Conservation (phyloP, 495 filamentous ascomycete genomes). For the Xylaria palmicola region DNA sequence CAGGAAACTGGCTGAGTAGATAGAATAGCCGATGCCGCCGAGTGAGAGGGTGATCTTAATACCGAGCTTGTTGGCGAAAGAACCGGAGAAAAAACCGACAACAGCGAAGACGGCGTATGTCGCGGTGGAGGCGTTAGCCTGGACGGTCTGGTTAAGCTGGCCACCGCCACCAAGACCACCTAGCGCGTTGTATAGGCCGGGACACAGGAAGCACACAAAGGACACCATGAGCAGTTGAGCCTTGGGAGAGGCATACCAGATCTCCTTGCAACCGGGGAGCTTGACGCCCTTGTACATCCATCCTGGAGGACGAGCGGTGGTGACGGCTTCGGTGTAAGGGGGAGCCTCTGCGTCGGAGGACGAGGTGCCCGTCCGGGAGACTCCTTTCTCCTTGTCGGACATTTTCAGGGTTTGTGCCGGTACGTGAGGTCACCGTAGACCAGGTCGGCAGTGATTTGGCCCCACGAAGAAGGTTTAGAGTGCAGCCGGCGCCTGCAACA, state of each 20-base stretch:
- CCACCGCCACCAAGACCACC: constrained; percentile 75
- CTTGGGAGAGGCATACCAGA: constrained; percentile 76
- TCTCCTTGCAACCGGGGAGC: constrained; percentile 41
- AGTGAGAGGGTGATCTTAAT: constrained; percentile 70
- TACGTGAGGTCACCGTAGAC: background rate
- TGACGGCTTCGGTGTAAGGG: constrained; percentile 13
- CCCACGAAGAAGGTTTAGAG: background rate
- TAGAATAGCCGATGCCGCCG: constrained; percentile 82
- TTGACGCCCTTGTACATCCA: constrained; percentile 72
- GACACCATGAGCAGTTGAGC: constrained; percentile 73
- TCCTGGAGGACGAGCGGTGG: constrained; percentile 35
- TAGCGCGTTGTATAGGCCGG: constrained; percentile 82
- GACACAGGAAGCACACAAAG: constrained; percentile 87
- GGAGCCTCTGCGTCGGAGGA: background rate
- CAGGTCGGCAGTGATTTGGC: background rate
- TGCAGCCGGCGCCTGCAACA: background rate
- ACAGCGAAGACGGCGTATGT: constrained; percentile 79
- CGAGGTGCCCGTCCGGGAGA: background rate
- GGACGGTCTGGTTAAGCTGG: constrained; percentile 59
- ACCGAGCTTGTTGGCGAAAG: constrained; percentile 74
- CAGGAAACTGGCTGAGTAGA: constrained; percentile 78
- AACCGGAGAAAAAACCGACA: constrained; percentile 84
- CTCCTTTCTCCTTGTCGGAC: constrained; percentile 12
- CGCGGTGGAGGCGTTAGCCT: constrained; percentile 57
- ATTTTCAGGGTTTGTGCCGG: background rate